phyloP scores from a whole-genome alignment of 768 basidiomycete genomes.

The Russula dissimulans region DNA sequence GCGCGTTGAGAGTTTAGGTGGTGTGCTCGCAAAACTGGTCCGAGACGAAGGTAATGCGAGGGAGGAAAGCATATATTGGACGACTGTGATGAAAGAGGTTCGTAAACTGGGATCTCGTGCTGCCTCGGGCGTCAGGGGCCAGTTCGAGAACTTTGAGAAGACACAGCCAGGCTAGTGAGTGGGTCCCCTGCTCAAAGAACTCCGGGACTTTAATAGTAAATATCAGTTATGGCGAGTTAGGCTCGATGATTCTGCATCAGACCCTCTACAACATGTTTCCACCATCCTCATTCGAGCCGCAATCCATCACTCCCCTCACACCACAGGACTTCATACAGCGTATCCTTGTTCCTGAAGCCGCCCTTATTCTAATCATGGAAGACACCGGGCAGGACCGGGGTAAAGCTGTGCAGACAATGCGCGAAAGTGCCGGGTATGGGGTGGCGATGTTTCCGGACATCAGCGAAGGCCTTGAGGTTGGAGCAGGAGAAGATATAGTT shows the following conservation, averaged over 20 bases:
- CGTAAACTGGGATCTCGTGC: constrained; percentile 56
- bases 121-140: constrained; percentile 58
- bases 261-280: constrained; percentile 72
- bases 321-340: constrained; percentile 71
- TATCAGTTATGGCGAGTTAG: constrained; percentile 75
- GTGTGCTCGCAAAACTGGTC: constrained; percentile 41
- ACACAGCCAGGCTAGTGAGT: constrained; percentile 87
- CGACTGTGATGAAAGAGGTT: constrained; percentile 52
- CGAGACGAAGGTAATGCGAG: constrained; percentile 28
- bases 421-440: constrained; percentile 76
- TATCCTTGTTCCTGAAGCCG: constrained; percentile 86
- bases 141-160: constrained; percentile 72
- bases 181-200: no score
- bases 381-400: constrained; percentile 45
- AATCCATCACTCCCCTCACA: constrained; percentile 54
- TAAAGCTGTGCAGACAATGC: constrained; percentile 50
- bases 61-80: constrained; percentile 56
- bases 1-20: constrained; percentile 46
- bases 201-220: not conserved
- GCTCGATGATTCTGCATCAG: constrained; percentile 72
- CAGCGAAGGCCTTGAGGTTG: constrained; percentile 28
- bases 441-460: constrained; percentile 77
- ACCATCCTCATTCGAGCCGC: constrained; percentile 42
- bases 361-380: constrained; percentile 69
- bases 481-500: constrained; percentile 36